Base-by-base conservation (phyloP, 1,284 basidiomycete genomes). In the Phylloporus gajari region DNA sequence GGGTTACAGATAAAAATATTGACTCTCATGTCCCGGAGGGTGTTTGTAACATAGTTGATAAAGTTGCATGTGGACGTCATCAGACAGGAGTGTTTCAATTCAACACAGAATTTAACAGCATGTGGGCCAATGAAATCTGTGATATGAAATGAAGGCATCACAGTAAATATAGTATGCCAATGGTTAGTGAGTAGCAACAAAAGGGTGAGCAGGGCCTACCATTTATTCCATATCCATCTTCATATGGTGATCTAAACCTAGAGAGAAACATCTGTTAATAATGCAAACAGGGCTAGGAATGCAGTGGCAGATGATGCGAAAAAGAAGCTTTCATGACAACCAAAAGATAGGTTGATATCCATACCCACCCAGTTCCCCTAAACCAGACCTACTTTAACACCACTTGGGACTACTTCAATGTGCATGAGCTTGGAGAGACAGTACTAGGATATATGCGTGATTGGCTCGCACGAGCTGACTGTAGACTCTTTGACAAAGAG, bases 61-160 rank as follows among this genome's bases (percentile, higher is more conserved):
- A 98, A 95, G 38, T 75, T 72, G 17, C 87, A 85, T 17, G 96
- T 97, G 40, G 94, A 94, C 38, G 95, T 97, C 48, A 85, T 81
- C 11, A 87, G 80, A 77, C 88, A 91, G 13, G 93, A 93, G 75
- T 88, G 85, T 83, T 99, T 99, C 69, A 93, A 95, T 84, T 99
- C 97, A 80, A 99, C 93, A 4, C 97, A 97, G 84, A 99, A 97
- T 84, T 97, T 98, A 84, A 99, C 89, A 74, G 93, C 85, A 68
- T 93, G 86, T 23, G 92, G 90, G 25, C 93, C 96, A 70, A 94
- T 91, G 73, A 98, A 89, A 83, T 99, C 96, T 97, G 74, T 42
- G 23, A 38, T 38, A 38, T 38, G 17, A 60, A 38, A 23, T 60
- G 19, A 15, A 9, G 6, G n/a, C 7, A 19, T 44, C 42, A n/a